Conservation (phyloP, 371 early-diverging fungal genomes). For the Apophysomyces sp. region DNA sequence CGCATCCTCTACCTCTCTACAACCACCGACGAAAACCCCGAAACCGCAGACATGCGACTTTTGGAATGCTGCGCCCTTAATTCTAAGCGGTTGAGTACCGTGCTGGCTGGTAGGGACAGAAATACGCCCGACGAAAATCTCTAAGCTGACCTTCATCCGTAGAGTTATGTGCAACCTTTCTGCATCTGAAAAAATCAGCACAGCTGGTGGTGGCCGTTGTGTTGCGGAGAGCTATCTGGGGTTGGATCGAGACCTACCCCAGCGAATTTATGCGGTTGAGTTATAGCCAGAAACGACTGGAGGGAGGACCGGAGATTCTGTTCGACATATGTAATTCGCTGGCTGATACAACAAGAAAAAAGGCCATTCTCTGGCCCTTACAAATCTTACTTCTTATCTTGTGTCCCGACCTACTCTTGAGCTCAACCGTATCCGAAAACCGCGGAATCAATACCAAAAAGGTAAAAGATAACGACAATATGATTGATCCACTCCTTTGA, state of each 20-base stretch:
- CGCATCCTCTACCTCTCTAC: constrained; percentile 56
- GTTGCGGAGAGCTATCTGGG: constrained; percentile 81
- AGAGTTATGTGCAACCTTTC: constrained; percentile 66
- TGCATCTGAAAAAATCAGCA: constrained; percentile 67
- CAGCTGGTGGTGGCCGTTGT: constrained; percentile 70
- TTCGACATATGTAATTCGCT: constrained; percentile 74
- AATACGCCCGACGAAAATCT: neutral
- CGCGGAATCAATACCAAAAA: constrained; percentile 39
- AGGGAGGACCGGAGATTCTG: constrained; percentile 75
- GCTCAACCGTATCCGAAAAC: constrained; percentile 46
- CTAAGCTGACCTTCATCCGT: neutral
- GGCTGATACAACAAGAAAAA: constrained; percentile 69
- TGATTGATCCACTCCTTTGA: too few relatives aligned
- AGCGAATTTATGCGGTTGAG: constrained; percentile 73
- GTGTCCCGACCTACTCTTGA: constrained; percentile 71
- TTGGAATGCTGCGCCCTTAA: constrained; percentile 80
- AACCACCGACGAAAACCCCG: constrained; percentile 65
- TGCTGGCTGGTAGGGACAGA: constrained; percentile 57
- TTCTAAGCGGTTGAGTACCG: constrained; percentile 62
- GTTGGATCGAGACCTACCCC: constrained; percentile 85
- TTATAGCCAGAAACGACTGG: constrained; percentile 69
- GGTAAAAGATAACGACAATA: constrained; percentile 17
- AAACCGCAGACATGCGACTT: constrained; percentile 74
- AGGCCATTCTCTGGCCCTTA: constrained; percentile 79
- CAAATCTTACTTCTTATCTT: constrained; percentile 79